Evolutionary conservation across 768 basidiomycete species (phyloP), one percentile per base, ranked within the genome.

Genomic region (Mycena galopus): DNA sequence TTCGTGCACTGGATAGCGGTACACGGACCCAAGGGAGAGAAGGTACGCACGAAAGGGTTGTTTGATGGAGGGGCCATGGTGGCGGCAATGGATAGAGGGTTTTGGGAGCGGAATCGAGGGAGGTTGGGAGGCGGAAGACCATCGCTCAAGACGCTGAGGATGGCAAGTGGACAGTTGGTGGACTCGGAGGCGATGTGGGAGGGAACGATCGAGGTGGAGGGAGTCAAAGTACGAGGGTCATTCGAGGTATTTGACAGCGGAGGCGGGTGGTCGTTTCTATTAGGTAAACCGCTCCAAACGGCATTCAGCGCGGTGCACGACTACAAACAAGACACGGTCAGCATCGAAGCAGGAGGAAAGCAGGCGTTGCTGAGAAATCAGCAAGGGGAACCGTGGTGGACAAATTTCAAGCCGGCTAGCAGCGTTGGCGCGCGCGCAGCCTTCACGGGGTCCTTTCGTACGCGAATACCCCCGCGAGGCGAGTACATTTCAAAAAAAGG

Each of bases 41-140:
- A n/a, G 81, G 82, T n/a, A n/a, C n/a, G n/a, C n/a, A n/a, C n/a
- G n/a, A n/a, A n/a, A n/a, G n/a, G n/a, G n/a, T n/a, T n/a, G n/a
- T n/a, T n/a, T n/a, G n/a, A n/a, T 55, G 80, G 81, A 30, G 81
- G 83, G 0, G 80, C 82, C 3, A 76, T 82, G 80, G 73, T 78
- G 0, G 78, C 73, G 30, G 80, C 77, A 7, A 78, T 84, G 50
- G 75, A 77, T 35, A 35, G 7, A 30, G 37, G 5, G 12, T 47
- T 78, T 5, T 81, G 71, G 69, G 58, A 67, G 16, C 42, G 33
- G 17, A 53, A 76, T 19, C 51, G 67, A 21, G 50, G 63, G 4
- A 21, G 67, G n/a, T 30, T 82, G 9, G 55, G 74, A 16, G 14
- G 27, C 0, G 63, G 70, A n/a, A 11, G 60, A 19, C 19, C 65